These are phyloP conservation scores for Pulveroboletus ravenelii DNA, from an alignment of 768 basidiomycete genomes.

Conservation along the genomic window DNA sequence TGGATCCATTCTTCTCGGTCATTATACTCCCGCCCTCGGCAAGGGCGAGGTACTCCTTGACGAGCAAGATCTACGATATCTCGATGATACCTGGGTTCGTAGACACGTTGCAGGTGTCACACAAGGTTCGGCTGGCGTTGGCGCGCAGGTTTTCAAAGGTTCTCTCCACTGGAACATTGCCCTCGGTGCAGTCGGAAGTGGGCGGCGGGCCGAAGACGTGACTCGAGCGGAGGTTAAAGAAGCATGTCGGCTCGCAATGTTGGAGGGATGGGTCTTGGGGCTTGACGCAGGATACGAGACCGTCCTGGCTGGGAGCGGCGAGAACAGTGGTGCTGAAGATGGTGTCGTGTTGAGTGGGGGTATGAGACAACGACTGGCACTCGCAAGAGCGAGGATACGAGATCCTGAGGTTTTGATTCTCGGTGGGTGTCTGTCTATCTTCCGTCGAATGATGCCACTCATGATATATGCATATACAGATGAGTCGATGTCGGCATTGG, in stretches of 20 bases:
- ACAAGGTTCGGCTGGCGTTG: constrained; percentile 59
- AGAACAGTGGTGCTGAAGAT: constrained; percentile 37
- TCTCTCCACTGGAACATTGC: constrained; percentile 84
- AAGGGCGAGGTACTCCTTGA: constrained; percentile 73
- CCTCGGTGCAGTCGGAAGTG: constrained; percentile 57
- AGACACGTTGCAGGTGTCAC: constrained; percentile 70
- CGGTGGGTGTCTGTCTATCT: constrained; percentile 47
- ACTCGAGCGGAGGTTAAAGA: constrained; percentile 67
- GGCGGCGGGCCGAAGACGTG: constrained; percentile 44
- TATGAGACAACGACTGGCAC: constrained; percentile 84
- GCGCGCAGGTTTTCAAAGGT: constrained; percentile 58
- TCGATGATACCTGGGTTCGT: constrained; percentile 68
- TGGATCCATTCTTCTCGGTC: constrained; percentile 58
- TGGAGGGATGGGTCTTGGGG: constrained; percentile 82
- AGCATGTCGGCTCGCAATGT: constrained; percentile 78
- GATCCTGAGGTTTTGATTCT: constrained; percentile 88
- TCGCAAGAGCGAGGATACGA: constrained; percentile 80
- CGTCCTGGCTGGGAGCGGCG: constrained; percentile 41
- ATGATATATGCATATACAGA: constrained; percentile 36
- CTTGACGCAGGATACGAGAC: constrained; percentile 91
- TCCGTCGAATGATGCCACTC: background rate
- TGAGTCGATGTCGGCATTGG: constrained; percentile 80
- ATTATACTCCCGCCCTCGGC: constrained; percentile 57
- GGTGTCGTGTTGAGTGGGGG: constrained; percentile 86
- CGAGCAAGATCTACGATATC: constrained; percentile 70